Percentiles rank a stretch among this genome's conserved stretches.
phyloP scores from a whole-genome alignment of 192 early-diverging fungal genomes.

The Coemansia sp. region DNA sequence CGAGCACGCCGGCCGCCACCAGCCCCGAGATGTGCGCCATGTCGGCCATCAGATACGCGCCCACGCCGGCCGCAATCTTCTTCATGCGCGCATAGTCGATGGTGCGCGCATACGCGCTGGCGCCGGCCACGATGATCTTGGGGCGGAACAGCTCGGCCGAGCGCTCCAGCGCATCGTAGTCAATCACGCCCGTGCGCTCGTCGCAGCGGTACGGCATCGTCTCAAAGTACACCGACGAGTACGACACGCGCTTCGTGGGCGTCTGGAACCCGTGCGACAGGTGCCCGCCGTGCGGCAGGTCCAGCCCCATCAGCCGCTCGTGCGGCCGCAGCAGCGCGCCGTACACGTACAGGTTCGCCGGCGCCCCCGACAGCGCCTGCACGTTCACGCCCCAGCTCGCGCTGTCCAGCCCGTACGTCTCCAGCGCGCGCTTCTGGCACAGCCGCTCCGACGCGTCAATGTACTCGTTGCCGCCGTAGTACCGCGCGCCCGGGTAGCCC shows the following conservation, averaged over 20 bases:
- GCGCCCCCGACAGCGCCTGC: slow-evolving; percentile 92
- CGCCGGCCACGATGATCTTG: slow-evolving; percentile 95
- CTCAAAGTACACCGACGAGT: slow-evolving; percentile 94
- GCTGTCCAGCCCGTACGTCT: slow-evolving; percentile 80
- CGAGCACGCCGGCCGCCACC: slow-evolving; percentile 84
- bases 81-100: slow-evolving; percentile 81
- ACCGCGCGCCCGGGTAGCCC: slow-evolving; percentile 94
- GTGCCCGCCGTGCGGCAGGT: slow-evolving; percentile 97
- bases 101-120: slow-evolving; percentile 92
- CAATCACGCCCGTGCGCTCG: slow-evolving; percentile 87
- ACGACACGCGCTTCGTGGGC: slow-evolving; percentile 94
- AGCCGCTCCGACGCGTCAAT: slow-evolving; percentile 93
- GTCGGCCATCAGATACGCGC: slow-evolving; percentile 93
- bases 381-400: slow-evolving; percentile 98
- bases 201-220: slow-evolving; percentile 92
- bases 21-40: slow-evolving; percentile 96
- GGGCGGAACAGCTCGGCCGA: slow-evolving; percentile 85
- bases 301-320: slow-evolving; percentile 97
- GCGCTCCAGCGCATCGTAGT: slow-evolving; percentile 85
- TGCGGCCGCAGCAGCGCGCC: slow-evolving; percentile 93
- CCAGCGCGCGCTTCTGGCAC: slow-evolving; percentile 95
- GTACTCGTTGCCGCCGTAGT: slow-evolving; percentile 99
- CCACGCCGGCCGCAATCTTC: slow-evolving; percentile 77
- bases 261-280: slow-evolving; percentile 99
- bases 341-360: slow-evolving; percentile 98